Conservation (phyloP, 1,139 yeast species). For the Hanseniaspora sp. region DNA sequence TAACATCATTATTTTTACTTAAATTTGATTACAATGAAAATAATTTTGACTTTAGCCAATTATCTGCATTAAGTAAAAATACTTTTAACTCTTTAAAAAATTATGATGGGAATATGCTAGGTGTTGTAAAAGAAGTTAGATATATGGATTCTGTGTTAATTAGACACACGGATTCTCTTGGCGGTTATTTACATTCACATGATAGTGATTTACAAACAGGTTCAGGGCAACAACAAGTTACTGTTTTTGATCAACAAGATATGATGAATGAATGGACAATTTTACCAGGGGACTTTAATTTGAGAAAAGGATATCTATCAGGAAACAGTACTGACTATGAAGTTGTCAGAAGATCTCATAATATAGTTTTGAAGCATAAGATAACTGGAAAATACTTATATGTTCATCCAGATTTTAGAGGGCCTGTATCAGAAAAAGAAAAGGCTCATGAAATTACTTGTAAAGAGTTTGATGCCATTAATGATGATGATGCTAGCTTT, state of each 20-base stretch:
- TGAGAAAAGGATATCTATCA: constrained; percentile 19
- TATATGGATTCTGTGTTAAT: constrained; percentile 59
- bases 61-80: constrained; percentile 51
- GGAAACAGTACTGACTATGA: constrained; percentile 26
- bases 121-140: constrained; percentile 41
- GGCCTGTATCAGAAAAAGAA: constrained; percentile 73
- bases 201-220: constrained; percentile 43
- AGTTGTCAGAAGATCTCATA: constrained; percentile 39
- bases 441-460: constrained; percentile 66
- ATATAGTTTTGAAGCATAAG: constrained; percentile 51
- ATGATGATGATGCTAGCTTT: constrained; percentile 39
- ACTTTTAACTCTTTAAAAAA: constrained; percentile 28
- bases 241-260: constrained; percentile 44
- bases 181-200: constrained; percentile 63
- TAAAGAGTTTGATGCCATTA: constrained; percentile 33
- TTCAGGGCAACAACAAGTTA: constrained; percentile 56
- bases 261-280: constrained; percentile 57
- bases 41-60: constrained; percentile 38
- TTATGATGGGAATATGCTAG: constrained; percentile 33
- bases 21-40: constrained; percentile 32
- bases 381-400: constrained; percentile 49
- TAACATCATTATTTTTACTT: constrained; percentile 41
- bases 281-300: constrained; percentile 31
- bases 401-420: constrained; percentile 45
- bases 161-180: constrained; percentile 48